Percentiles rank a stretch among this genome's conserved stretches.
These are phyloP conservation scores for Henckelia pumila DNA, from an alignment of 257 asterid genomes.

Conservation along the genomic window DNA sequence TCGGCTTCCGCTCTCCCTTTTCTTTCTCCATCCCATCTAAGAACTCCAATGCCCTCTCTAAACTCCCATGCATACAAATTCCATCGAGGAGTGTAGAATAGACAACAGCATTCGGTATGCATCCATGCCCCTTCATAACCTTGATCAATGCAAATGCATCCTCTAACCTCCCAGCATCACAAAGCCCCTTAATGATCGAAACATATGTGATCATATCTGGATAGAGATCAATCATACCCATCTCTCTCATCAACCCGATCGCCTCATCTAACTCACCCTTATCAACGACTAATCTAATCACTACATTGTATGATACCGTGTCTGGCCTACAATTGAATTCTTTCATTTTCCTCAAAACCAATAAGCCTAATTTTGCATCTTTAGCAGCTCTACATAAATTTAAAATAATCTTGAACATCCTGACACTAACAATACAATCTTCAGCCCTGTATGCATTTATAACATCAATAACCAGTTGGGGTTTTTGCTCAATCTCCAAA, in stretches of 20 bases:
- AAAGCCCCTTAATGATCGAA: constrained; percentile 54
- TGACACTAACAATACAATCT: constrained; percentile 44
- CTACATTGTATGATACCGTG: constrained; percentile 65
- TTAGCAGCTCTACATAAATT: constrained; percentile 73
- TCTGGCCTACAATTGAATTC: constrained; percentile 70
- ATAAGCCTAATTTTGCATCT: constrained; percentile 59
- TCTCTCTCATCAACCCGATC: constrained; percentile 63
- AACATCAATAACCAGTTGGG: constrained; percentile 43
- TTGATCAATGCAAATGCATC: constrained; percentile 56
- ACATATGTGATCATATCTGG: constrained; percentile 71
- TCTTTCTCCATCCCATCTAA: constrained; percentile 66
- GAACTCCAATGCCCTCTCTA: constrained; percentile 61
- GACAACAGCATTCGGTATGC: constrained; percentile 57
- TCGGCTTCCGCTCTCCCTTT: constrained; percentile 46
- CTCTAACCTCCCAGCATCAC: constrained; percentile 64
- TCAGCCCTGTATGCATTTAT: constrained; percentile 54
- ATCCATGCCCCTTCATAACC: constrained; percentile 62
- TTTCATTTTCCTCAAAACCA: constrained; percentile 78
- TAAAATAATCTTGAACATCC: constrained; percentile 69
- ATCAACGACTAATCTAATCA: constrained; percentile 58
- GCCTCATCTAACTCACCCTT: constrained; percentile 53
- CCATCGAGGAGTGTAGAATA: constrained; percentile 73
- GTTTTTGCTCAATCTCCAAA: constrained; percentile 45
- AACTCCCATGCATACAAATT: constrained; percentile 51
- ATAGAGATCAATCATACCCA: constrained; percentile 62